Percentiles rank a stretch among this genome's conserved stretches.
Conservation (phyloP, 768 basidiomycete genomes). For the Suillus brevipes region DNA sequence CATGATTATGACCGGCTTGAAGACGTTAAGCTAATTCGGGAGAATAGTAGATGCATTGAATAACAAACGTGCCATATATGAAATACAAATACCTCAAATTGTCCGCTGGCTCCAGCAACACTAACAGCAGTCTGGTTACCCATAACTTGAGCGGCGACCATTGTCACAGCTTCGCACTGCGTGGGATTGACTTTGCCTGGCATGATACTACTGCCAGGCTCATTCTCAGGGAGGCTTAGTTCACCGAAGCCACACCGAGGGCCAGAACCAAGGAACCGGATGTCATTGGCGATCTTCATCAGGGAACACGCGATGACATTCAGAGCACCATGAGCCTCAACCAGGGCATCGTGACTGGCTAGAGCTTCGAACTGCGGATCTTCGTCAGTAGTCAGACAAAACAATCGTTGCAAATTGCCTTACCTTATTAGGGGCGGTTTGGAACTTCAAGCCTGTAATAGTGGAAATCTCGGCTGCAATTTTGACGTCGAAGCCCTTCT, state of each 20-base stretch:
- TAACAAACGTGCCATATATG: constrained; percentile 7
- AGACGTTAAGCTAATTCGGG: constrained; percentile 81
- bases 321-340: constrained; percentile 95
- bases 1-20: constrained; percentile 99
- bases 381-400: background rate
- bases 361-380: constrained; percentile 86
- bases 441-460: constrained; percentile 86
- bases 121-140: constrained; percentile 95
- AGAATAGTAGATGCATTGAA: constrained; percentile 11
- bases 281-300: constrained; percentile 99
- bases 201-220: constrained; percentile 99
- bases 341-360: constrained; percentile 96
- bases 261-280: constrained; percentile 95
- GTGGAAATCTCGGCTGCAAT: constrained; percentile 90
- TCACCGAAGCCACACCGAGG: constrained; percentile 98
- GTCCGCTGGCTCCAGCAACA: constrained; percentile 91
- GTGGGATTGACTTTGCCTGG: constrained; percentile 99
- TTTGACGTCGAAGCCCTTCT: constrained; percentile 93
- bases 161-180: constrained; percentile 97
- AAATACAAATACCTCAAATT: constrained; percentile 79
- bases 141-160: constrained; percentile 98
- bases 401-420: constrained; percentile 12
- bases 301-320: constrained; percentile 95
- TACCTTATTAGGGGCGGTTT: constrained; percentile 98
- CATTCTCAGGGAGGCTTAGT: constrained; percentile 93